Evolutionary conservation across 139 green algal species (phyloP).

Genomic region (Picocystis salinarum): DNA sequence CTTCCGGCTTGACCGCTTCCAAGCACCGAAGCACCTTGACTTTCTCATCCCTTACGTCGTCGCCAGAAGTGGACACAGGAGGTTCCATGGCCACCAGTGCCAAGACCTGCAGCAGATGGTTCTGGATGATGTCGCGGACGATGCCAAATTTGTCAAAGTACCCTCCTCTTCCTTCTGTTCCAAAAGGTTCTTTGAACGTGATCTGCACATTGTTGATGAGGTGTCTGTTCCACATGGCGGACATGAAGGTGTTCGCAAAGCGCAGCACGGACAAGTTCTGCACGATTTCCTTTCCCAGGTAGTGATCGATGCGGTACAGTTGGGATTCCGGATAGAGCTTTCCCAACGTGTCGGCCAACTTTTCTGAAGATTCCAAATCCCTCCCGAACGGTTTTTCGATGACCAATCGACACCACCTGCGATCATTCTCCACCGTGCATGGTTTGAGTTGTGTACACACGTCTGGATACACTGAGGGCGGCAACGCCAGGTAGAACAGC

Average conservation of each 20-base stretch:
- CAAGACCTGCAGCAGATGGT: slow-evolving; percentile 71
- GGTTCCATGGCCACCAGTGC: slow-evolving; percentile 84
- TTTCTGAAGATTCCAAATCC: slow-evolving; percentile 62
- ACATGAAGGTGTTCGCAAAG: slow-evolving; percentile 82
- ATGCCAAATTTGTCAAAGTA: slow-evolving; percentile 98
- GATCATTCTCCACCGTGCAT: neutral
- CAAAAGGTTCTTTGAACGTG: slow-evolving; percentile 85
- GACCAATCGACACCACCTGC: slow-evolving; percentile 9
- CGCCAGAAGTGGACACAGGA: slow-evolving; percentile 54
- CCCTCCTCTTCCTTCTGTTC: slow-evolving; percentile 69
- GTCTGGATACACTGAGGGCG: slow-evolving; percentile 78
- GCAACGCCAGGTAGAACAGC: slow-evolving; percentile 90
- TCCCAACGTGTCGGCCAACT: slow-evolving; percentile 47
- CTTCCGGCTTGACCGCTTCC: slow-evolving; percentile 21
- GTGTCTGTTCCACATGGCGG: slow-evolving; percentile 55
- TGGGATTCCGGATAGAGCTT: slow-evolving; percentile 63
- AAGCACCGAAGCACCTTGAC: slow-evolving; percentile 63
- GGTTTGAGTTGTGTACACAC: slow-evolving; percentile 22
- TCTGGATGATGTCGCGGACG: slow-evolving; percentile 87
- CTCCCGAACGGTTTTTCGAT: slow-evolving; percentile 53
- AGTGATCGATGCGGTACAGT: slow-evolving; percentile 89
- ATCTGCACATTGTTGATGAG: slow-evolving; percentile 82
- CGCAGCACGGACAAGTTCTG: slow-evolving; percentile 94
- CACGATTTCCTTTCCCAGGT: slow-evolving; percentile 91
- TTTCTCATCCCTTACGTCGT: slow-evolving; percentile 94